These are phyloP conservation scores for Psilocybe cubensis DNA, from an alignment of 768 basidiomycete species.

Conservation along the genomic window DNA sequence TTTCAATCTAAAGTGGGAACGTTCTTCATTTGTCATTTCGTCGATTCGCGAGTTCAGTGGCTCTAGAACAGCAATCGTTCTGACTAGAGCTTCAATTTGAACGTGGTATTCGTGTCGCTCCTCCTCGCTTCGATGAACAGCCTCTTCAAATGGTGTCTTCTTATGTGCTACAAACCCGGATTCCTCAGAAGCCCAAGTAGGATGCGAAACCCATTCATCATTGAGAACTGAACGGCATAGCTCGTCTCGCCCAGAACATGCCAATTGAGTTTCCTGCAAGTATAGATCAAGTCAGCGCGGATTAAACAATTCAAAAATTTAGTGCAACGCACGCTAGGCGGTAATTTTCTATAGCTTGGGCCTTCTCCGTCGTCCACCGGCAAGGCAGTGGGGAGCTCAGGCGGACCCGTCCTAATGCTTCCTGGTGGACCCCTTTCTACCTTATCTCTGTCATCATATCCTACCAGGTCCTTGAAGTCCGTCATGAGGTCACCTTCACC, in stretches of 20 bases:
- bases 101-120: slow-evolving; percentile 98
- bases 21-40: slow-evolving; percentile 88
- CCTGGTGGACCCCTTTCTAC: slow-evolving; percentile 75
- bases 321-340: slow-evolving; percentile 74
- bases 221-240: slow-evolving; percentile 96
- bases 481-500: slow-evolving; percentile 78
- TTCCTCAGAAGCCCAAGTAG: slow-evolving; percentile 97
- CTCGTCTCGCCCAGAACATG: slow-evolving; percentile 93
- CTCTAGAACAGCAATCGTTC: slow-evolving; percentile 91
- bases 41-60: slow-evolving; percentile 84
- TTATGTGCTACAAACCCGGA: slow-evolving; percentile 93
- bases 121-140: slow-evolving; percentile 95
- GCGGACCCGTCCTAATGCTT: slow-evolving; percentile 74
- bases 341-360: slow-evolving; percentile 91
- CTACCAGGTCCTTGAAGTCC: slow-evolving; percentile 87
- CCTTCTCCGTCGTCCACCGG: slow-evolving; percentile 87
- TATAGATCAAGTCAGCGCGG: slow-evolving; percentile 9
- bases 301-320: not conserved
- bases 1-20: slow-evolving; percentile 77
- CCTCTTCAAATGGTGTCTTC: slow-evolving; percentile 96
- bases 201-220: slow-evolving; percentile 98
- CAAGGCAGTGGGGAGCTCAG: slow-evolving; percentile 76
- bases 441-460: slow-evolving; percentile 72
- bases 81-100: slow-evolving; percentile 86
- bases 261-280: slow-evolving; percentile 79